These are phyloP conservation scores for Trypanosomatidae sp. DNA, from an alignment of 208 protist genomes.

Conservation along the genomic window DNA sequence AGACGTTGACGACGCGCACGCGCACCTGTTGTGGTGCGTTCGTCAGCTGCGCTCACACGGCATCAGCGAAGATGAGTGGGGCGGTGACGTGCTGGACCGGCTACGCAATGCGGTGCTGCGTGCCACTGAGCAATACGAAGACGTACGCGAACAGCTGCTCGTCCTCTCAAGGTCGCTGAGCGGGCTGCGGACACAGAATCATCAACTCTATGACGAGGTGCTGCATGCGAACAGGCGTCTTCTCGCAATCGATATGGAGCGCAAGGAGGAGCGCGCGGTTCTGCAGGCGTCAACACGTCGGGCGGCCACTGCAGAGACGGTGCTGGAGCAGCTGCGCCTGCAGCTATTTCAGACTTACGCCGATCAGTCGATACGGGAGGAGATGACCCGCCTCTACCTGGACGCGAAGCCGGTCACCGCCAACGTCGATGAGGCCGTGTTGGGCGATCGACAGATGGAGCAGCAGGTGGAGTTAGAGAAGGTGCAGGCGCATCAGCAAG, in stretches of 20 bases:
- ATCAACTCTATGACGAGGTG: conserved; percentile 13
- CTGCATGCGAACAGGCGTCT: neutral
- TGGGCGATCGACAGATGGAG: conserved; percentile 17
- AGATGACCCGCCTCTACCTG: conserved; percentile 24
- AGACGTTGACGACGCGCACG: conserved; percentile 8
- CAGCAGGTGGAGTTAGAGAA: conserved; percentile 32
- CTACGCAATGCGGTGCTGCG: conserved; percentile 17
- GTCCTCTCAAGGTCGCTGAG: conserved; percentile 16
- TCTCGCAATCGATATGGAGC: conserved; percentile 1
- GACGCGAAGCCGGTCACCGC: conserved; percentile 6
- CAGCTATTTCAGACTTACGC: conserved; percentile 25
- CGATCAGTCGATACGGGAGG: conserved; percentile 22
- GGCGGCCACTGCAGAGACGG: conserved; percentile 1
- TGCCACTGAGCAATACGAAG: conserved; percentile 22
- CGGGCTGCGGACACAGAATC: conserved; percentile 27
- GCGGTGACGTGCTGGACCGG: neutral
- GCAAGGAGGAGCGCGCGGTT: neutral
- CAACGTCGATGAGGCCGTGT: conserved; percentile 7
- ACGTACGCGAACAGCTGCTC: conserved; percentile 24
- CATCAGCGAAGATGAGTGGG: neutral
- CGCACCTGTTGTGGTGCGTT: conserved; percentile 8
- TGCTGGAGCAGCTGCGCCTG: conserved; percentile 21
- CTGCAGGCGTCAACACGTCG: neutral
- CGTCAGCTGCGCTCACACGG: neutral
- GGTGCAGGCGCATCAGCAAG: conserved; percentile 20